Conservation (phyloP, 2,329 filamentous ascomycete species). For the Monosporascus cannonballus region DNA sequence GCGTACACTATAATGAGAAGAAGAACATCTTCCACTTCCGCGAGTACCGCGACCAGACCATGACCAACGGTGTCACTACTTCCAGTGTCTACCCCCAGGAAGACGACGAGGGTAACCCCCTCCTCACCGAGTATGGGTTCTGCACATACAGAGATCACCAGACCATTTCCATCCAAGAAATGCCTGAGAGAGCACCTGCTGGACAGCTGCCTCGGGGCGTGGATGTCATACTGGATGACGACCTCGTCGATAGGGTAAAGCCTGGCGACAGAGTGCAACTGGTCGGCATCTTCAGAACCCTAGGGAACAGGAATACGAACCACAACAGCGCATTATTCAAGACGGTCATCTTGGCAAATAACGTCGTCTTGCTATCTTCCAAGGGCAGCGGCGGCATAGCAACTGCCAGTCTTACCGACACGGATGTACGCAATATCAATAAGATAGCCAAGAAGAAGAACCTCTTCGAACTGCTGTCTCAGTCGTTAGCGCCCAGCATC, state of each 20-base stretch:
- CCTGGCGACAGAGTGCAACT: slow-evolving; percentile 94
- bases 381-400: slow-evolving; percentile 94
- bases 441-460: slow-evolving; percentile 93
- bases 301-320: slow-evolving; percentile 90
- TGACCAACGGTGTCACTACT: slow-evolving; percentile 85
- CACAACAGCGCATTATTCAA: slow-evolving; percentile 91
- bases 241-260: slow-evolving; percentile 90
- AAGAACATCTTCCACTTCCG: slow-evolving; percentile 82
- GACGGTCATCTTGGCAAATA: slow-evolving; percentile 89
- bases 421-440: slow-evolving; percentile 97
- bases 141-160: slow-evolving; percentile 95
- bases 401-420: slow-evolving; percentile 87
- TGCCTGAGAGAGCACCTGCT: slow-evolving; percentile 93
- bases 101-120: slow-evolving; percentile 85
- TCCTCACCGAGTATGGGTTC: slow-evolving; percentile 93
- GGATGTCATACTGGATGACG: slow-evolving; percentile 94
- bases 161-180: slow-evolving; percentile 96
- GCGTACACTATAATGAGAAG: slow-evolving; percentile 89
- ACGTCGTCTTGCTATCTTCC: slow-evolving; percentile 87
- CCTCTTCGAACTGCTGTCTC: slow-evolving; percentile 85
- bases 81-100: slow-evolving; percentile 91
- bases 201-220: slow-evolving; percentile 93
- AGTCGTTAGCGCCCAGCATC: slow-evolving; percentile 92
- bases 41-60: slow-evolving; percentile 94
- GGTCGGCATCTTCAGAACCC: slow-evolving; percentile 90